Evolutionary conservation across 2,329 filamentous ascomycete genomes (phyloP).

Genomic region (Exophiala dermatitidis): DNA sequence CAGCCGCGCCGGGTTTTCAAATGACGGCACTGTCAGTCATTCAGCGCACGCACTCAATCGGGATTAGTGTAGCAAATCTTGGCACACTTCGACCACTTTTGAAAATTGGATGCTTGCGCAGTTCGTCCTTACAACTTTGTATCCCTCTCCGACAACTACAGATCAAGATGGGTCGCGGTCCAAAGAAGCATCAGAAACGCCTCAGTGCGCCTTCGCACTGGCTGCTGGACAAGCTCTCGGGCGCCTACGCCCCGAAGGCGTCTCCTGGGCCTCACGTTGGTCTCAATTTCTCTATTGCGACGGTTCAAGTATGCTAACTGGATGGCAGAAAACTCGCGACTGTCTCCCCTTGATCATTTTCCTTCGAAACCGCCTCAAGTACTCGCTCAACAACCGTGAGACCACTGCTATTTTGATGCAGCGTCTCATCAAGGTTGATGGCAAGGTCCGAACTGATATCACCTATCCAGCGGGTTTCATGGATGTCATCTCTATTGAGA

Average conservation of each 20-base stretch:
- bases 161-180: constrained; percentile 50
- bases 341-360: constrained; percentile 99
- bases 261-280: constrained; percentile 62
- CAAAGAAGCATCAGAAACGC: constrained; percentile 99
- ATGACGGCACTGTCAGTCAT: constrained; percentile 3
- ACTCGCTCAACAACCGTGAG: constrained; percentile 98
- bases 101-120: constrained; percentile 1
- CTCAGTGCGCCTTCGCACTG: constrained; percentile 98
- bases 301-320: constrained; percentile 13
- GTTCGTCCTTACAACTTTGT: not conserved
- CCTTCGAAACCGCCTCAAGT: constrained; percentile 89
- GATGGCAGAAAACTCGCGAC: constrained; percentile 92
- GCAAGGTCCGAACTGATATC: constrained; percentile 97
- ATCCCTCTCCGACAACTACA: constrained; percentile 10
- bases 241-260: constrained; percentile 65
- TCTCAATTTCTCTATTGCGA: constrained; percentile 2
- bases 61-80: constrained; percentile 4
- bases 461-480: constrained; percentile 98
- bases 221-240: constrained; percentile 99
- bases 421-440: constrained; percentile 98
- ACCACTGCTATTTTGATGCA: constrained; percentile 98
- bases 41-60: not conserved
- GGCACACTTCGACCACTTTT: constrained; percentile 3
- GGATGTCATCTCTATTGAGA: constrained; percentile 99
- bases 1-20: constrained; percentile 2